Evolutionary conservation across 371 early-diverging fungal species (phyloP), one percentile per base, ranked within the genome.

Genomic region (Mucor sp.): DNA sequence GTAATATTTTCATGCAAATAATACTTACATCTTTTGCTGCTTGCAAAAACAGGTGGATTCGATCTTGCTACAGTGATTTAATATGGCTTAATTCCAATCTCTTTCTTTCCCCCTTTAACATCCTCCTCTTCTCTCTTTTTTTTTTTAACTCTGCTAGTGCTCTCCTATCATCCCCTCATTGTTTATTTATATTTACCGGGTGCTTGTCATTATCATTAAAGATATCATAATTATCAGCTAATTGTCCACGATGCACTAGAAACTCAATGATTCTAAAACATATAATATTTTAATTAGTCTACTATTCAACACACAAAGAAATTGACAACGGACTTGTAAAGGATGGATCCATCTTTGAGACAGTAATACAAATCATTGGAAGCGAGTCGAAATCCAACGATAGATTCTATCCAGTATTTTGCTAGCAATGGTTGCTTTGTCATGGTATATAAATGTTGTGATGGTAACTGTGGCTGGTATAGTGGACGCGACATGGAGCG

Each of bases 341-440:
- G 87, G 43, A 92, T 78, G 23, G 90, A 87, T 23, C 97, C 96
- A 70, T 94, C 93, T 73, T 90, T 89, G 39, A 93, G 78, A 25
- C 84, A 78, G n/a, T 82, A 78, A 33, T 88, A 84, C 57, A 93
- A 84, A 59, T 83, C 81, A 9, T 77, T 63, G 15, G 62, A 71
- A 3, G 80, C 74, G 15, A 78, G 53, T 14, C 79, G 65, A 62
- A 82, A 73, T 7, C 77, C 84, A 8, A 88, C 41, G 2, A 90
- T 79, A 6, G 72, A 57, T 64, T 89, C 90, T 41, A 93, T 85
- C 89, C 88, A 92, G 17, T 74, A 62, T 23, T 81, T 64, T 23
- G 70, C 66, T 27, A 62, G 44, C 11, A 33, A 23, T 66, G 44
- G 33, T 5, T 58, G 32, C 55, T 39, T 47, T 21, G 63, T 50